These are phyloP conservation scores for Chalaropsis thielavioides DNA, from an alignment of 2,329 filamentous ascomycete species.

Conservation along the genomic window DNA sequence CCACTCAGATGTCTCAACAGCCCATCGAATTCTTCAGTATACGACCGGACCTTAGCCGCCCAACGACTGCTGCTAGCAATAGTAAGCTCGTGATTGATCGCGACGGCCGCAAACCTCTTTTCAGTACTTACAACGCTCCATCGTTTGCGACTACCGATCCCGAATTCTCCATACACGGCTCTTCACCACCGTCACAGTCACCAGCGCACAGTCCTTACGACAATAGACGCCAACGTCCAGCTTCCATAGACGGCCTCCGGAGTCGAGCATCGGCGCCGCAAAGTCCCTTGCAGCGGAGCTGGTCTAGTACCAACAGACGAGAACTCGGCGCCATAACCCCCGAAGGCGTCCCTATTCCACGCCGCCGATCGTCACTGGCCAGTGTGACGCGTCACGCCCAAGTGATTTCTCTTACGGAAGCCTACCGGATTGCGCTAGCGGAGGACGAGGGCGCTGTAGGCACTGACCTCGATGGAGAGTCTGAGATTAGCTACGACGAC, in stretches of 20 bases:
- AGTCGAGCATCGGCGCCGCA: conserved; percentile 9
- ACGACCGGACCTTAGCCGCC: conserved; percentile 17
- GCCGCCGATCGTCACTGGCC: conserved; percentile 17
- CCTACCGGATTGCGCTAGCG: conserved; percentile 15
- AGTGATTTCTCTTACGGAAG: conserved; percentile 17
- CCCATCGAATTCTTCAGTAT: conserved; percentile 15
- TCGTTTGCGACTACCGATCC: conserved; percentile 15
- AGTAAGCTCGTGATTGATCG: conserved; percentile 28
- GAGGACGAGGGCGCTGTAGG: conserved; percentile 17
- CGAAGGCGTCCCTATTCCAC: conserved; percentile 17
- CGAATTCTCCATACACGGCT: conserved; percentile 16
- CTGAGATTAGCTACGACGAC: conserved; percentile 16
- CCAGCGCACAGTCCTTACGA: conserved; percentile 13
- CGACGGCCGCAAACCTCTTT: conserved; percentile 30
- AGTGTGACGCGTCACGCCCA: conserved; percentile 17
- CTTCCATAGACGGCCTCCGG: conserved; percentile 15
- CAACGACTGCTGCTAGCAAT: conserved; percentile 16
- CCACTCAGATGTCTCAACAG: conserved; percentile 12
- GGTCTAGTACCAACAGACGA: conserved; percentile 14
- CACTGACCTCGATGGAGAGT: conserved; percentile 11
- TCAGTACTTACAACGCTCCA: conserved; percentile 22
- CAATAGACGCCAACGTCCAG: conserved; percentile 19
- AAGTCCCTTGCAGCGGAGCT: conserved; percentile 13
- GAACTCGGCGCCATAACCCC: conserved; percentile 14
- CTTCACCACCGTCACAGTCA: conserved; percentile 16